Conservation (phyloP, 2,329 filamentous ascomycete species). For the Endothia cerciana region DNA sequence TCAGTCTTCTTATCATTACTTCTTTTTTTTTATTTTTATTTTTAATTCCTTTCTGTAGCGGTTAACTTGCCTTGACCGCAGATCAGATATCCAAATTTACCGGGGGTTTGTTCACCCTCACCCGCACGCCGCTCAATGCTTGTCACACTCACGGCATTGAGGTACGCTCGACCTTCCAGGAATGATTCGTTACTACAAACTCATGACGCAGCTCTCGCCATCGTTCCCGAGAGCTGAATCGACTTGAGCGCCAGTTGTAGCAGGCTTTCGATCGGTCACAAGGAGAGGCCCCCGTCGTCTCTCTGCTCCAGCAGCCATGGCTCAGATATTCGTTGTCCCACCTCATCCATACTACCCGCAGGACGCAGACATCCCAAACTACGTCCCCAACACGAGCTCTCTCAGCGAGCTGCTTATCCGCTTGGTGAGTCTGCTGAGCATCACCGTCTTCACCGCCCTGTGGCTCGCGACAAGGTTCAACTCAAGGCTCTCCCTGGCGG, state of each 20-base stretch:
- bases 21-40: neutral
- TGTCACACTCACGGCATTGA: neutral
- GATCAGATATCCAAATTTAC: neutral
- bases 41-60: neutral
- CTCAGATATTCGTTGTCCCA: conserved; percentile 10
- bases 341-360: conserved; percentile 57
- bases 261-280: neutral
- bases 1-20: no score
- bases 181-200: neutral
- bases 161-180: neutral
- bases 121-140: neutral
- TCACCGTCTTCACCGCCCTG: conserved; percentile 41
- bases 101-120: neutral
- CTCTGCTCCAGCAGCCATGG: conserved; percentile 3
- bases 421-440: conserved; percentile 43
- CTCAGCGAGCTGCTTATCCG: conserved; percentile 43
- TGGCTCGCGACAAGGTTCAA: conserved; percentile 38
- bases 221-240: neutral
- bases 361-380: conserved; percentile 47
- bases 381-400: conserved; percentile 48
- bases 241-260: neutral
- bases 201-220: neutral
- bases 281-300: neutral
- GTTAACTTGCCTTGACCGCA: conserved; percentile 11
- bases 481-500: conserved; percentile 40